Percentiles rank a stretch among this genome's conserved stretches.
phyloP scores from a whole-genome alignment of 495 filamentous ascomycete species.

The Penicillium diatomitis region DNA sequence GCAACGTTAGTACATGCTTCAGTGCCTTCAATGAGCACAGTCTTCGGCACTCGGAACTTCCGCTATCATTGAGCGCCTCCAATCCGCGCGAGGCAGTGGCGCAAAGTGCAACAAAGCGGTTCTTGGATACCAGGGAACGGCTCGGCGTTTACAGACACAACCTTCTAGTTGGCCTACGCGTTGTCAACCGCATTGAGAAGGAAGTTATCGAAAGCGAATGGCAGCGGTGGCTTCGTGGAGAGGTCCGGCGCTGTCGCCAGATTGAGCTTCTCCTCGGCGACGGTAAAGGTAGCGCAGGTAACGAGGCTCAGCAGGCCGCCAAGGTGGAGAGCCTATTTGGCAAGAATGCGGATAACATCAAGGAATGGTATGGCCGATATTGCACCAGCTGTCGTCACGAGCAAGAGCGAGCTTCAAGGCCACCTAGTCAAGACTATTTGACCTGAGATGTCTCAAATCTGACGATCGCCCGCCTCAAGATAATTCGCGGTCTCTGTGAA shows the following conservation, averaged over 20 bases:
- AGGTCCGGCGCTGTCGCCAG: conserved; percentile 58
- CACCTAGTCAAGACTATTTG: conserved; percentile 10
- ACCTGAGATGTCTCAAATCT: neutral
- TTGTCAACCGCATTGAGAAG: conserved; percentile 79
- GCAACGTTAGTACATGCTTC: conserved; percentile 35
- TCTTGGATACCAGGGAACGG: conserved; percentile 68
- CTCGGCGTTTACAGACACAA: conserved; percentile 86
- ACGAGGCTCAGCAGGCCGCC: conserved; percentile 13
- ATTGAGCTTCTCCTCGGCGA: conserved; percentile 43
- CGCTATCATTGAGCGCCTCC: conserved; percentile 25
- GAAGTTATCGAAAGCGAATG: conserved; percentile 81
- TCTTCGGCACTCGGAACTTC: conserved; percentile 21
- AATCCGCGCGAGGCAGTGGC: conserved; percentile 34
- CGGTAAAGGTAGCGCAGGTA: conserved; percentile 19
- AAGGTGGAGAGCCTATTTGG: conserved; percentile 22
- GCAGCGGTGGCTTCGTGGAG: conserved; percentile 78
- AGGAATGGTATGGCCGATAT: conserved; percentile 60
- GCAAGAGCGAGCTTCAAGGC: conserved; percentile 26
- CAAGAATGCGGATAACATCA: conserved; percentile 41
- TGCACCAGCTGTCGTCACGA: conserved; percentile 66
- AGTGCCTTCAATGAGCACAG: conserved; percentile 36
- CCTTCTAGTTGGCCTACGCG: conserved; percentile 77
- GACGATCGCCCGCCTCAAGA: neutral
- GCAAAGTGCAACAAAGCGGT: conserved; percentile 51
- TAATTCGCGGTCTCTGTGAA: neutral